Conservation (phyloP, 1,284 basidiomycete species). For the Rhodotorula sp. region DNA sequence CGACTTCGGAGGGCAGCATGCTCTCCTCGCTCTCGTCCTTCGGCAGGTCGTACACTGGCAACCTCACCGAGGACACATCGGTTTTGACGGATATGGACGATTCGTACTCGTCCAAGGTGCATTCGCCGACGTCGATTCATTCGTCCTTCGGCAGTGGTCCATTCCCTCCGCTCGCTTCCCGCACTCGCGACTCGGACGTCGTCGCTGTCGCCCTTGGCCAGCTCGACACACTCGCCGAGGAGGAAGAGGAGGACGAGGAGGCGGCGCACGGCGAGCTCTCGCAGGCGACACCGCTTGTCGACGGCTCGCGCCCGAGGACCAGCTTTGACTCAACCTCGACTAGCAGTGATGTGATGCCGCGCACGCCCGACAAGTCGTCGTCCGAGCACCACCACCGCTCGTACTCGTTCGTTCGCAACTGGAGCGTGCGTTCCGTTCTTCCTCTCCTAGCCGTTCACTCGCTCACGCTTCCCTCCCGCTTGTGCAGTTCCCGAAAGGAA, state of each 20-base stretch:
- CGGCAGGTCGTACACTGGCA: conserved; percentile 41
- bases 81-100: conserved; percentile 41
- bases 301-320: conserved; percentile 5
- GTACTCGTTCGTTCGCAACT: conserved; percentile 39
- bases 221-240: conserved; percentile 44
- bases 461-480: conserved; percentile 4
- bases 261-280: not conserved
- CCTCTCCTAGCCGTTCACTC: no score
- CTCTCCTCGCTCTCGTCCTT: conserved; percentile 39
- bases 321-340: conserved; percentile 28
- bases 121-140: conserved; percentile 35
- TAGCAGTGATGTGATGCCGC: conserved; percentile 31
- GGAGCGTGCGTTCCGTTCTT: conserved; percentile 33
- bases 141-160: conserved; percentile 22
- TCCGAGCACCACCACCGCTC: conserved; percentile 33
- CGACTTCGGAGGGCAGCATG: conserved; percentile 36
- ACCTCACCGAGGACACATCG: conserved; percentile 44
- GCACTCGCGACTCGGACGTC: conserved; percentile 24
- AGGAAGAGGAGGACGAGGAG: conserved; percentile 45
- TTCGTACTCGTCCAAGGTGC: conserved; percentile 28
- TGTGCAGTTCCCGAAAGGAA: conserved; percentile 38
- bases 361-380: conserved; percentile 28
- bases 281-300: conserved; percentile 1
- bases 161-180: conserved; percentile 9
- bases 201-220: conserved; percentile 33